A percentile compares a stretch with the other conserved stretches of the same genome.
Conservation (phyloP, 371 early-diverging fungal genomes). For the Coemansia sp. region DNA sequence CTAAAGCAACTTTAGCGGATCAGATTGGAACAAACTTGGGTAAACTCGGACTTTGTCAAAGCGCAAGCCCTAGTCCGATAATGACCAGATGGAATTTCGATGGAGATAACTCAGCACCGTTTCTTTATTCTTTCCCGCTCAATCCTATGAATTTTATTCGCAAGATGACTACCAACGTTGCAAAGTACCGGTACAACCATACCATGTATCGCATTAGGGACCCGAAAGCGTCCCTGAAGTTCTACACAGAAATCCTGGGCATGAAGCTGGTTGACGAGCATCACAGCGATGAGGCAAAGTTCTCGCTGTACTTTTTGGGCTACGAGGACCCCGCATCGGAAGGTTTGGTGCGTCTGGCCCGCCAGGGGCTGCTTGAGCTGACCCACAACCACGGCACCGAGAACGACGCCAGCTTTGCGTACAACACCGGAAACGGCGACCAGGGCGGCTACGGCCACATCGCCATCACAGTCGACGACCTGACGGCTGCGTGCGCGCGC, state of each 20-base stretch:
- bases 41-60: too few relatives aligned
- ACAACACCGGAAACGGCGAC: slow-evolving; percentile 77
- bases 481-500: slow-evolving; percentile 75
- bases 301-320: slow-evolving; percentile 78
- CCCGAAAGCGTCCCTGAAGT: slow-evolving; percentile 70
- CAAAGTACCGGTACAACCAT: slow-evolving; percentile 61
- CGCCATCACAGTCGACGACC: slow-evolving; percentile 75
- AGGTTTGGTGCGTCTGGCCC: slow-evolving; percentile 57
- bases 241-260: slow-evolving; percentile 76
- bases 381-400: slow-evolving; percentile 93
- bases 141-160: not conserved
- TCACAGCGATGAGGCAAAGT: slow-evolving; percentile 65
- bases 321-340: slow-evolving; percentile 59
- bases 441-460: slow-evolving; percentile 81
- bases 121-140: not conserved
- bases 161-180: slow-evolving; percentile 41
- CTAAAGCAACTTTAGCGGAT: too few relatives aligned
- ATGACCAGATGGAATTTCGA: not conserved
- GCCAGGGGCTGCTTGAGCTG: slow-evolving; percentile 78
- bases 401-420: slow-evolving; percentile 63
- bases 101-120: not conserved
- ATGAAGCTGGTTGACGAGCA: slow-evolving; percentile 73
- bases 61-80: not conserved
- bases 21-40: too few relatives aligned
- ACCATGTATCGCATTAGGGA: slow-evolving; percentile 86